Conservation (phyloP, 2,329 filamentous ascomycete species). For the Aspergillus spinulosporus region DNA sequence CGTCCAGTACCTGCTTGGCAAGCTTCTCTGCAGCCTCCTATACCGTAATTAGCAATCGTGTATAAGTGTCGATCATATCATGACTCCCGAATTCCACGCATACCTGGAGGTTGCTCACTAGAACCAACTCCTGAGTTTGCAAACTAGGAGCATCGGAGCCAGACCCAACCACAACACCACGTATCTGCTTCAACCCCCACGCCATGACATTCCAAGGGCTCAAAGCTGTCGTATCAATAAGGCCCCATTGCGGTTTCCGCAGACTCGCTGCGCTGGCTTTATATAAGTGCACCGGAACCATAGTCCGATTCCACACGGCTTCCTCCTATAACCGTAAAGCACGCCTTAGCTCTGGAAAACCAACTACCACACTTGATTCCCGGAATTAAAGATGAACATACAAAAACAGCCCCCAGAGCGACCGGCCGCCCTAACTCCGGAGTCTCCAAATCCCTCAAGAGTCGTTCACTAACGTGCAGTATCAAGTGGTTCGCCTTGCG, state of each 20-base stretch:
- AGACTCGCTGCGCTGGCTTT: slow-evolving; percentile 66
- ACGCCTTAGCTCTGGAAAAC: background rate
- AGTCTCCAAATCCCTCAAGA: slow-evolving; percentile 71
- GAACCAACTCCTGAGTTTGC: slow-evolving; percentile 46
- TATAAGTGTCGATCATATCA: background rate
- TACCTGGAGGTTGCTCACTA: slow-evolving; percentile 61
- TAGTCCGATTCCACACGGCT: slow-evolving; percentile 65
- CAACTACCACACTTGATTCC: background rate
- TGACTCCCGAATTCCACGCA: background rate
- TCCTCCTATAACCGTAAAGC: slow-evolving; percentile 55
- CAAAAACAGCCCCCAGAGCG: slow-evolving; percentile 74
- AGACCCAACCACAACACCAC: slow-evolving; percentile 53
- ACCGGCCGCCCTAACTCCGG: slow-evolving; percentile 79
- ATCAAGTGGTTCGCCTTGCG: slow-evolving; percentile 50
- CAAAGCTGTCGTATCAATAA: slow-evolving; percentile 43
- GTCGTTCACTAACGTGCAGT: slow-evolving; percentile 57
- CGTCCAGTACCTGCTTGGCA: slow-evolving; percentile 44
- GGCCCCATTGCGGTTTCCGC: slow-evolving; percentile 67
- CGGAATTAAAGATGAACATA: slow-evolving; percentile 31
- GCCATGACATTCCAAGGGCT: slow-evolving; percentile 69
- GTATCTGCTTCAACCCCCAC: slow-evolving; percentile 74
- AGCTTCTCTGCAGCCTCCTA: slow-evolving; percentile 58
- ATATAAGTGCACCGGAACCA: slow-evolving; percentile 73
- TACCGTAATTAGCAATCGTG: background rate
- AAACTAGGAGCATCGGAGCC: slow-evolving; percentile 37